A percentile compares a stretch with the other conserved stretches of the same genome.
Conservation (phyloP, 176 grass and related monocot genomes). For the Eragrostis nindensis region DNA sequence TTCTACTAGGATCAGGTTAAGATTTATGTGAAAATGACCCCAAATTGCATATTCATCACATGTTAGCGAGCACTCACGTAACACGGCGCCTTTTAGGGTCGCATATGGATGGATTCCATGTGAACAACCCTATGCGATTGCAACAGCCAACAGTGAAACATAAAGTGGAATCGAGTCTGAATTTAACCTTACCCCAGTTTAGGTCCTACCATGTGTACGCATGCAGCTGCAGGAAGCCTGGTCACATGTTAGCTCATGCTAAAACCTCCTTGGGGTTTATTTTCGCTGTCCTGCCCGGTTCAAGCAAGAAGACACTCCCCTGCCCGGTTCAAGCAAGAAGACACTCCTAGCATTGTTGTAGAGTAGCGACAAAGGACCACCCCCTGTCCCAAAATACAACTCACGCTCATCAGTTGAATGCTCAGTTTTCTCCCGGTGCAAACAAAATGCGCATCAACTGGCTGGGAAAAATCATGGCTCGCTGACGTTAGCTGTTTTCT, state of each 20-base stretch:
- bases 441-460: neutral
- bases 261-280: neutral
- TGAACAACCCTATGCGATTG: neutral
- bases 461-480: neutral
- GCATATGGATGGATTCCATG: constrained; percentile 15
- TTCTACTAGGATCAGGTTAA: neutral
- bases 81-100: constrained; percentile 7
- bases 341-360: neutral
- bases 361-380: constrained; percentile 11
- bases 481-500: neutral
- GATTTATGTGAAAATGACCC: constrained; percentile 17
- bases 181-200: neutral
- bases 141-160: neutral
- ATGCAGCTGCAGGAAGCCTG: constrained; percentile 12
- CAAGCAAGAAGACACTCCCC: too few relatives aligned
- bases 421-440: neutral
- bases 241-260: constrained; percentile 36
- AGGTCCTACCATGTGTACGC: constrained; percentile 40
- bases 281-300: neutral
- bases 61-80: neutral
- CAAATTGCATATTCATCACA: neutral
- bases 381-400: neutral
- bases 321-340: too few relatives aligned
- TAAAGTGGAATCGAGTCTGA: constrained; percentile 20
- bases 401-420: neutral